Percentiles rank a stretch among this genome's conserved stretches.
Evolutionary conservation across 345 rosid species (phyloP).

Genomic region (Anastatica hierochuntica): DNA sequence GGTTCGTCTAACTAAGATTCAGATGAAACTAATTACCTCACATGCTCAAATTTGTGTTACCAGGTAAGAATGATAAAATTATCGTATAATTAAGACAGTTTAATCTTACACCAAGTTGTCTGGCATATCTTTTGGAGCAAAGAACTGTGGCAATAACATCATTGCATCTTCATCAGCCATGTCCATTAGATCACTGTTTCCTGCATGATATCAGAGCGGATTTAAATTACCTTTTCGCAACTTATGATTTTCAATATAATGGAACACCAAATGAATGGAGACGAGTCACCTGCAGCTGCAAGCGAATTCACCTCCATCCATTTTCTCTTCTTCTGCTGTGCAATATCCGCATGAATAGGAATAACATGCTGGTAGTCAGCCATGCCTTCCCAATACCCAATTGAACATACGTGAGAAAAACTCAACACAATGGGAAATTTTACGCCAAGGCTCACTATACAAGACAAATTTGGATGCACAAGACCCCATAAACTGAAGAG

Average conservation of each 20-base stretch:
- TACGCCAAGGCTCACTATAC: background rate
- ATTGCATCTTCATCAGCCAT: constrained; percentile 70
- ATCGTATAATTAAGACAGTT: background rate
- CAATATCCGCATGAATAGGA: constrained; percentile 73
- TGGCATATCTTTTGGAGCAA: constrained; percentile 74
- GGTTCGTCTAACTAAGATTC: too few species aligned
- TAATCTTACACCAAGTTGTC: constrained; percentile 62
- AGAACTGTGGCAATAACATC: constrained; percentile 78
- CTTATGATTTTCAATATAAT: background rate
- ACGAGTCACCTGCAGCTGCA: constrained; percentile 41
- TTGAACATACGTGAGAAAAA: too few species aligned
- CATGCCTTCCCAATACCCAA: too few species aligned
- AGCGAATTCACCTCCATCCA: constrained; percentile 46
- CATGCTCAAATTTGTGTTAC: background rate
- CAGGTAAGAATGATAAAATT: too few species aligned
- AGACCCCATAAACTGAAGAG: too few species aligned
- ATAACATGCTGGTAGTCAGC: constrained; percentile 95
- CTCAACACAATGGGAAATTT: background rate
- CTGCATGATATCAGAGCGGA: constrained; percentile 32
- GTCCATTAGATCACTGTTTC: constrained; percentile 46
- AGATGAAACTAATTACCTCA: background rate
- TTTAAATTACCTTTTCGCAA: too few species aligned
- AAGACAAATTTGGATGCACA: too few species aligned
- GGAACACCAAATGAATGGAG: background rate
- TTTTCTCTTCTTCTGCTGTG: constrained; percentile 58